These are phyloP conservation scores for Didymosphaeria variabile DNA, from an alignment of 2,329 filamentous ascomycete genomes.

Conservation along the genomic window DNA sequence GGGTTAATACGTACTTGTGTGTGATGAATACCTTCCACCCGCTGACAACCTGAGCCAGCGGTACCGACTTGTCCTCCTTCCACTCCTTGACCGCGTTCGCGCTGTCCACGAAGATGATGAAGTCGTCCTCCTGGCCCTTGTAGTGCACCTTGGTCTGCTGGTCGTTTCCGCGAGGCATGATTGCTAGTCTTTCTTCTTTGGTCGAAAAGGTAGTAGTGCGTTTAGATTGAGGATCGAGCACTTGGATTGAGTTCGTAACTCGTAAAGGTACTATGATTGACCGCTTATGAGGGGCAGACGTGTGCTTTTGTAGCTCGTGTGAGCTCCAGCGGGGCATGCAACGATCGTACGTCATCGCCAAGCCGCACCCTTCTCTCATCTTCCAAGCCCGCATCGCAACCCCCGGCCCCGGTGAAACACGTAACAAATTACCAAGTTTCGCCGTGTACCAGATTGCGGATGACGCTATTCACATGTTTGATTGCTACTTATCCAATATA, in stretches of 20 bases:
- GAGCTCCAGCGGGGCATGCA: conserved; percentile 22
- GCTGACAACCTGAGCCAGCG: conserved; percentile 84
- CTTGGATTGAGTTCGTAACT: conserved; percentile 22
- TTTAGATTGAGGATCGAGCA: background rate
- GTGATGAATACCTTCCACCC: conserved; percentile 90
- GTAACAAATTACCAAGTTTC: conserved; percentile 10
- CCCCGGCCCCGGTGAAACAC: conserved; percentile 1
- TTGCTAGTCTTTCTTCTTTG: conserved; percentile 21
- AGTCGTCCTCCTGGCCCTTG: conserved; percentile 78
- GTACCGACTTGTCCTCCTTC: conserved; percentile 79
- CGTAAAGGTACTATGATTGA: background rate
- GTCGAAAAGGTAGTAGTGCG: background rate
- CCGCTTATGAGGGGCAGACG: conserved; percentile 8
- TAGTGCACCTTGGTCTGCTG: conserved; percentile 80
- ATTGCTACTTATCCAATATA: conserved; percentile 35
- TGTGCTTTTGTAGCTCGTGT: conserved; percentile 46
- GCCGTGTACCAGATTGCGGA: conserved; percentile 6
- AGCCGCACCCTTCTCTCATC: conserved; percentile 26
- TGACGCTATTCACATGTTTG: conserved; percentile 25
- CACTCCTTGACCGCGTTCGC: conserved; percentile 76
- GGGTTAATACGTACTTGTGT: conserved; percentile 73
- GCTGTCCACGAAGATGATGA: conserved; percentile 71
- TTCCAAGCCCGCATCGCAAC: conserved; percentile 13
- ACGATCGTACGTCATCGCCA: conserved; percentile 45
- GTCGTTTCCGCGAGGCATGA: conserved; percentile 60